Percentiles rank a stretch among this genome's conserved stretches.
phyloP scores from a whole-genome alignment of 208 protist species.

The Crithidia fasciculata region DNA sequence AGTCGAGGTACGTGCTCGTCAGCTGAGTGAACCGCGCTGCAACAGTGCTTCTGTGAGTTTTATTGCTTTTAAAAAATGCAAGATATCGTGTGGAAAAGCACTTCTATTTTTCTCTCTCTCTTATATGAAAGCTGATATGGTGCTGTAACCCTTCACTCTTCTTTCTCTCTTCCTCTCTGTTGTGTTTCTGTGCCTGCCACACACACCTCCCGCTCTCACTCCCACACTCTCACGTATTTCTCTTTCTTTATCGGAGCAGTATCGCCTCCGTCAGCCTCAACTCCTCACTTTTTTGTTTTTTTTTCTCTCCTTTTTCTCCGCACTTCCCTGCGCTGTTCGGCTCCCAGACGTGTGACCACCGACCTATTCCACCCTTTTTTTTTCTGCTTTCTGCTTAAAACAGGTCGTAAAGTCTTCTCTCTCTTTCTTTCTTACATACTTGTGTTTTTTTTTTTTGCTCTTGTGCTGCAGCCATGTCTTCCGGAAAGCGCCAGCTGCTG shows the following conservation, averaged over 20 bases:
- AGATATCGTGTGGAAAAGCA: too few species aligned
- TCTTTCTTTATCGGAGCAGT: neutral
- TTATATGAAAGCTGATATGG: too few species aligned
- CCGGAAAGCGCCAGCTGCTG: constrained; percentile 86
- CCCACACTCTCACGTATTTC: neutral
- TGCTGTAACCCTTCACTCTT: too few species aligned
- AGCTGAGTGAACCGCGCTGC: too few species aligned
- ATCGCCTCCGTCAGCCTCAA: neutral
- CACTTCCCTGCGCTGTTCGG: neutral
- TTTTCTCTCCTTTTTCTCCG: neutral
- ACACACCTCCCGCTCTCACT: too few species aligned
- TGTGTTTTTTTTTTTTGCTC: neutral
- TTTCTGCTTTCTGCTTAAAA: neutral
- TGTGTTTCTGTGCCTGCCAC: too few species aligned
- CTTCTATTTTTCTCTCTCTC: too few species aligned
- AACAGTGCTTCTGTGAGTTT: too few species aligned
- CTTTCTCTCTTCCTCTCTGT: too few species aligned
- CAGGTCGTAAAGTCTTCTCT: neutral
- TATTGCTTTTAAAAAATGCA: too few species aligned
- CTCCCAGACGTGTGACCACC: too few species aligned
- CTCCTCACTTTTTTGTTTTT: neutral
- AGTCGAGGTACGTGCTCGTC: too few species aligned
- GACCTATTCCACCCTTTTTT: neutral
- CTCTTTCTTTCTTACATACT: constrained; percentile 5
- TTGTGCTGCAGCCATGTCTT: constrained; percentile 25